phyloP scores from a whole-genome alignment of 2,329 filamentous ascomycete genomes.

The Aspergillus nomiae region DNA sequence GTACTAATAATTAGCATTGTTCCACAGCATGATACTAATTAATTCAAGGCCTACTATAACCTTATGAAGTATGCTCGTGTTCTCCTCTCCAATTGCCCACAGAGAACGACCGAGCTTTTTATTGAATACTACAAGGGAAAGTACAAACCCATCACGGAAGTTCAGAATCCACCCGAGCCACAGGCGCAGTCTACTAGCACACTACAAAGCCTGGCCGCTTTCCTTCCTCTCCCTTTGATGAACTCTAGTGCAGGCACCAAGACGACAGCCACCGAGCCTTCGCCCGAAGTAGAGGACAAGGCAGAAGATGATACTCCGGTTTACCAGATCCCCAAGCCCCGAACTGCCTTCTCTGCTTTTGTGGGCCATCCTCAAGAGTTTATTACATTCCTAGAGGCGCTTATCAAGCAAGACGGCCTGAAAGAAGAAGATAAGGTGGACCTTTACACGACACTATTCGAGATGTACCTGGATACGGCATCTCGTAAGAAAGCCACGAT shows the following conservation, averaged over 20 bases:
- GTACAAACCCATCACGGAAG: constrained; percentile 70
- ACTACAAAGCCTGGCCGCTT: constrained; percentile 80
- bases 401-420: constrained; percentile 71
- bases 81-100: constrained; percentile 80
- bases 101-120: constrained; percentile 81
- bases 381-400: constrained; percentile 87
- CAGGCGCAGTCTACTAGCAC: constrained; percentile 64
- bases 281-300: constrained; percentile 26
- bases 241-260: constrained; percentile 58
- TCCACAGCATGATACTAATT: constrained; percentile 35
- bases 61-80: constrained; percentile 95
- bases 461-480: constrained; percentile 95
- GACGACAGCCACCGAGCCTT: constrained; percentile 28
- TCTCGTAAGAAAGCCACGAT: constrained; percentile 67
- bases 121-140: constrained; percentile 91
- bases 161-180: constrained; percentile 54
- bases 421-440: constrained; percentile 76
- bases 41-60: constrained; percentile 72
- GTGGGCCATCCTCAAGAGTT: constrained; percentile 93
- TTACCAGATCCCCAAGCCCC: constrained; percentile 79
- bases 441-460: constrained; percentile 91
- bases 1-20: constrained; percentile 33
- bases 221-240: constrained; percentile 85
- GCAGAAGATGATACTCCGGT: constrained; percentile 49
- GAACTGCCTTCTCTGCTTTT: constrained; percentile 92